These are phyloP conservation scores for Podospora anserina DNA, from an alignment of 495 filamentous ascomycete genomes.

Conservation along the genomic window DNA sequence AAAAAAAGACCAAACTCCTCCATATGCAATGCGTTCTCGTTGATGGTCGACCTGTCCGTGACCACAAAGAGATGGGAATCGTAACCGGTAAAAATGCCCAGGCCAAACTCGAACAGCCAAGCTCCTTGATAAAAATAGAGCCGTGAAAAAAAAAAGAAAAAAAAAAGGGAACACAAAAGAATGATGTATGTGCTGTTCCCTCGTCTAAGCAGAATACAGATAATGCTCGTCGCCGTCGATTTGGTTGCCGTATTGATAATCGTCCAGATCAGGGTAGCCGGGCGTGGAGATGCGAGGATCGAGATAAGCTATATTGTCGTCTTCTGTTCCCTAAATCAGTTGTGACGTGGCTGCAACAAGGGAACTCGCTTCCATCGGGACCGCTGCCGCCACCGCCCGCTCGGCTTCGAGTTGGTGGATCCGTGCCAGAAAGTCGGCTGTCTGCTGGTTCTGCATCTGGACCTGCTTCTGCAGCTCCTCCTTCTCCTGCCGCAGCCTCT, in stretches of 20 bases:
- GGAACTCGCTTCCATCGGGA: conserved; percentile 8
- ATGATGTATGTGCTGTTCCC: not conserved
- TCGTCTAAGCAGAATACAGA: not conserved
- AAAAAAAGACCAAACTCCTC: not conserved
- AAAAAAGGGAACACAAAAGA: not conserved
- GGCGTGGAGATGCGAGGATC: not conserved
- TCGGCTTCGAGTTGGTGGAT: conserved; percentile 27
- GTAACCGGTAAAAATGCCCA: conserved; percentile 16
- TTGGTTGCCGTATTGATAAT: not conserved
- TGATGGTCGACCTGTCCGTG: not conserved
- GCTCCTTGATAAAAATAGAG: not conserved
- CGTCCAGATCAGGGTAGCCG: not conserved
- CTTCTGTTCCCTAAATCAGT: conserved; percentile 25
- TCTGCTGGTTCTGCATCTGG: conserved; percentile 31
- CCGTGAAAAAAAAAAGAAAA: not conserved
- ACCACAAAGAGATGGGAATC: conserved; percentile 5
- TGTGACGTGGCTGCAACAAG: conserved; percentile 12
- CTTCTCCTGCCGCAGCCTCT: conserved; percentile 39
- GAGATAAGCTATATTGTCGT: not conserved
- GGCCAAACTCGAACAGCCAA: not conserved
- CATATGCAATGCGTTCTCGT: not conserved
- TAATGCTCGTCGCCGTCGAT: not conserved
- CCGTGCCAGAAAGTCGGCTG: conserved; percentile 29
- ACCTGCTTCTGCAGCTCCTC: conserved; percentile 36
- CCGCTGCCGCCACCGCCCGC: not conserved